Evolutionary conservation across 2,329 filamentous ascomycete species (phyloP), one percentile per base, ranked within the genome.

Genomic region (Fusarium xyrophilum): DNA sequence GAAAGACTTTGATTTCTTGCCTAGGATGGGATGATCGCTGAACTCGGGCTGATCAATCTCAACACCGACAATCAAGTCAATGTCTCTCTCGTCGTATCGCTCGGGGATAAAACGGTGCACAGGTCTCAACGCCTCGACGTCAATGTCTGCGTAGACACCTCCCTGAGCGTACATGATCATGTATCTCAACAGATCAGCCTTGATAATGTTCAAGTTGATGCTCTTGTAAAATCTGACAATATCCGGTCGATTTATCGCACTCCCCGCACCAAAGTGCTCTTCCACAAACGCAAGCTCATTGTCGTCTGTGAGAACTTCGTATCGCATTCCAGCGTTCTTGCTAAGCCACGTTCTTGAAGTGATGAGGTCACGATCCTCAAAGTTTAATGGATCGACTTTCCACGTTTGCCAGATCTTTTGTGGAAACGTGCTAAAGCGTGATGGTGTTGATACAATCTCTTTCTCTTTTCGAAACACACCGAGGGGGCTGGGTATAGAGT

Each of bases 381-480:
- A 91, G 4, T 82, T 81, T 35, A 91, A 80, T 4, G 90, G 88
- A 65, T 89, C 85, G 30, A 89, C 85, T 76, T 92, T 93, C 90
- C 90, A 93, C 1, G 88, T 90, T 77, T 93, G 90, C 90, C 90
- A 93, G 69, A 93, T 90, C 78, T 92, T 93, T 57, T 83, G 83
- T 9, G 84, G 90, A 71, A 88, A 92, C 25, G 69, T 75, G 70
- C 68, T 74, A 51, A 73, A 76, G 30, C 57, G 76, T 63, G 50
- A 28, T 6, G 53, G 60, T 56, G 52, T 54, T 19, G 21, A 44
- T 15, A 25, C 50, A 32, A 72, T 42, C 12, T 55, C 48, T 9
- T 56, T 56, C 25, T 68, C 54, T 33, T 52, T 64, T 55, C 66
- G 65, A 25, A 73, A 53, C 23, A 70, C 56, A 8, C 60, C 47